Evolutionary conservation across 1,284 basidiomycete genomes (phyloP).

Genomic region (Abortiporus biennis): DNA sequence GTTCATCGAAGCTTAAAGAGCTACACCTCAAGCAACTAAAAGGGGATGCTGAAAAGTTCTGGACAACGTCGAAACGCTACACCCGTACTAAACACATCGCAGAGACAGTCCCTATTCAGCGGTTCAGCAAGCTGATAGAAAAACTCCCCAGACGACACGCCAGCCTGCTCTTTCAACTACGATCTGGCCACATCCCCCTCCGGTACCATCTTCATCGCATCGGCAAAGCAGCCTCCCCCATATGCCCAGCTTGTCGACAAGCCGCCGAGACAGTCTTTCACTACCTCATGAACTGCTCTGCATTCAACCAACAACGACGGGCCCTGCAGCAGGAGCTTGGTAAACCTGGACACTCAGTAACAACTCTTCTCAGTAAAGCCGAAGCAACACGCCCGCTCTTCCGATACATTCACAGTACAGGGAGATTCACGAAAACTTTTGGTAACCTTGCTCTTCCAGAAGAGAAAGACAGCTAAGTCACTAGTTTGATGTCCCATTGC

Average conservation of each 20-base stretch:
- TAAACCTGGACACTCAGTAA: not conserved
- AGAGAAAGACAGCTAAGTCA: too few species aligned
- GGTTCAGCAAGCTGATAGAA: not conserved
- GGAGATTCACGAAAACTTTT: constrained; percentile 5
- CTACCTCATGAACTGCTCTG: constrained; percentile 20
- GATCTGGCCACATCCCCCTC: constrained; percentile 22
- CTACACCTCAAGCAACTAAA: too few species aligned
- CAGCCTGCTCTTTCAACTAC: constrained; percentile 22
- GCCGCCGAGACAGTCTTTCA: constrained; percentile 18
- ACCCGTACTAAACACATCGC: constrained; percentile 13
- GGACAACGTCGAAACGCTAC: too few species aligned
- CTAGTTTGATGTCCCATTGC: too few species aligned
- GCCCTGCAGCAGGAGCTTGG: constrained; percentile 3
- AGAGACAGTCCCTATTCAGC: constrained; percentile 6
- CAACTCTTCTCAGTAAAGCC: constrained; percentile 5
- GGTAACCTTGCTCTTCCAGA: not conserved
- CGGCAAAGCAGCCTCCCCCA: constrained; percentile 6
- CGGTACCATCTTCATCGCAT: constrained; percentile 20
- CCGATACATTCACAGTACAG: constrained; percentile 8
- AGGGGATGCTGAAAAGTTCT: too few species aligned
- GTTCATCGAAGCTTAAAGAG: too few species aligned
- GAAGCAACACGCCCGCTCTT: constrained; percentile 6
- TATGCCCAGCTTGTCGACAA: constrained; percentile 18
- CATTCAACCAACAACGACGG: not conserved
- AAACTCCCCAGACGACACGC: constrained; percentile 10